A percentile compares a stretch with the other conserved stretches of the same genome.
Conservation (phyloP, 202 grass and related monocot genomes). For the Schoenoplectus tabernaemontani region DNA sequence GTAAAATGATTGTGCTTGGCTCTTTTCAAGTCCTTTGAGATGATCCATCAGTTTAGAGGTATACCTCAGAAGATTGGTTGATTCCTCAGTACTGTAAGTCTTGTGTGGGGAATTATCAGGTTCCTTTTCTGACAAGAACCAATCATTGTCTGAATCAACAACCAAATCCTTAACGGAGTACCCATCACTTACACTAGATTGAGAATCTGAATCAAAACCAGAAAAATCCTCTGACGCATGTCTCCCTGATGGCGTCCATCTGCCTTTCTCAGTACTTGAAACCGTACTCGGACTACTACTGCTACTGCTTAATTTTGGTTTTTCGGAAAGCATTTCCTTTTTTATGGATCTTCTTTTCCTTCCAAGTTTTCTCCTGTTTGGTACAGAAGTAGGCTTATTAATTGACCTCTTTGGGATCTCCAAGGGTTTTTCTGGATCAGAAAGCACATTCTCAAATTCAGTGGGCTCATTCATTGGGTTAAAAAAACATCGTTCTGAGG, state of each 20-base stretch:
- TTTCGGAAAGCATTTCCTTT: background rate
- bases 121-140: slow-evolving; percentile 76
- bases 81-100: slow-evolving; percentile 1
- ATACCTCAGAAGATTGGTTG: slow-evolving; percentile 4
- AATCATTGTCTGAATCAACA: slow-evolving; percentile 85
- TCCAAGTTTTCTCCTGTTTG: background rate
- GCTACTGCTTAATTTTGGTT: slow-evolving; percentile 5
- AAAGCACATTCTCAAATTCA: background rate
- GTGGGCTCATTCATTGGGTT: slow-evolving; percentile 8
- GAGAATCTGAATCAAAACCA: slow-evolving; percentile 67
- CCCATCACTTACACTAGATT: slow-evolving; percentile 69
- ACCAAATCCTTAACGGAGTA: slow-evolving; percentile 88
- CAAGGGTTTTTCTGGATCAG: background rate
- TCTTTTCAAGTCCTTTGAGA: slow-evolving; percentile 20
- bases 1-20: slow-evolving; percentile 9
- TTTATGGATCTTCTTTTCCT: slow-evolving; percentile 1
- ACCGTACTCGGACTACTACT: slow-evolving; percentile 17
- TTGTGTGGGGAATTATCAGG: slow-evolving; percentile 22
- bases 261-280: background rate
- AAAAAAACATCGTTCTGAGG: slow-evolving; percentile 16
- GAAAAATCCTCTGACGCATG: slow-evolving; percentile 57
- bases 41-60: background rate
- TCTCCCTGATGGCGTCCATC: slow-evolving; percentile 19
- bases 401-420: background rate
- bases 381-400: background rate